Conservation (phyloP, 2,329 filamentous ascomycete genomes). For the Cytospora chrysosperma region DNA sequence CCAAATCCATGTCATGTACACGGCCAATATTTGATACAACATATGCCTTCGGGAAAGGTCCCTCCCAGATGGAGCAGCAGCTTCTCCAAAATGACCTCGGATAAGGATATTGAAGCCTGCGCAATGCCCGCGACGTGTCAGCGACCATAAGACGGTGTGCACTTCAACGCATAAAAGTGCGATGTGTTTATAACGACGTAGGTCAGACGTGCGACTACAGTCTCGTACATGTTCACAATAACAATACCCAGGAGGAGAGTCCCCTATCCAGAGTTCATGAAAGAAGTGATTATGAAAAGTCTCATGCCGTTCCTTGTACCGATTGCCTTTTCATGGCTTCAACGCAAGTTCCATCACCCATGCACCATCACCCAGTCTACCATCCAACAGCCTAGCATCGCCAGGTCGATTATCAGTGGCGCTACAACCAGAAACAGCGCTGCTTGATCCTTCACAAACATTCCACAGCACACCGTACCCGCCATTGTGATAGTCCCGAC, state of each 20-base stretch:
- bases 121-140: too few relatives aligned
- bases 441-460: neutral
- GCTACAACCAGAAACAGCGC: neutral
- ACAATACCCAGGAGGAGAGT: too few relatives aligned
- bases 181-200: too few relatives aligned
- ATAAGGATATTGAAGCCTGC: too few relatives aligned
- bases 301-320: neutral
- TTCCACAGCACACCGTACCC: neutral
- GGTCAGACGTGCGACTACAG: too few relatives aligned
- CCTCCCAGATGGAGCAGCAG: neutral
- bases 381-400: neutral
- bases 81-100: too few relatives aligned
- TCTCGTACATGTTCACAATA: too few relatives aligned
- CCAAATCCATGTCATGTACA: constrained; percentile 2
- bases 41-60: neutral
- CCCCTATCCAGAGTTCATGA: too few relatives aligned
- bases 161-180: too few relatives aligned
- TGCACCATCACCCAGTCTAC: neutral
- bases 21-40: neutral
- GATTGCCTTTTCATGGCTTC: neutral
- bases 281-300: neutral
- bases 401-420: neutral
- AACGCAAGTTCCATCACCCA: neutral
- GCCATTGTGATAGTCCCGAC: neutral
- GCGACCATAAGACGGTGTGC: too few relatives aligned